Percentiles rank a stretch among this genome's conserved stretches.
phyloP scores from a whole-genome alignment of 257 asterid genomes.

The Anisodus acutangulus region DNA sequence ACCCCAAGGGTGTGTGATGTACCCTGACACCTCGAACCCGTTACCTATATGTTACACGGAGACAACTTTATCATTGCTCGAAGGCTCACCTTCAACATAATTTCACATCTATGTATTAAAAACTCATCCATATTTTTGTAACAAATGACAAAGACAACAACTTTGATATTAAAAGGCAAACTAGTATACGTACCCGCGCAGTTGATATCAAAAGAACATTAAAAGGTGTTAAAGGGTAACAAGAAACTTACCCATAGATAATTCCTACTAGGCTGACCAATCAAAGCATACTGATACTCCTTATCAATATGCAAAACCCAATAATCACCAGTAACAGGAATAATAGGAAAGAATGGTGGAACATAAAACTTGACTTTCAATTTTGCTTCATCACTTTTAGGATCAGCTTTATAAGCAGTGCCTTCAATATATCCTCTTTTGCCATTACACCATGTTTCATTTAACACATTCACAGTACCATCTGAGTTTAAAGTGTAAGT shows the following conservation, averaged over 20 bases:
- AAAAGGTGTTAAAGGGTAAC: background rate
- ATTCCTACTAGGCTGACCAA: conserved; percentile 72
- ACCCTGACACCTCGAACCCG: too few species aligned
- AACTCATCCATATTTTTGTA: background rate
- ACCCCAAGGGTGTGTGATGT: too few species aligned
- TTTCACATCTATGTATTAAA: too few species aligned
- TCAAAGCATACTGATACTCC: conserved; percentile 45
- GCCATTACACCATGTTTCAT: conserved; percentile 80
- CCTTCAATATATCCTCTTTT: conserved; percentile 78
- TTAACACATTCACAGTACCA: conserved; percentile 71
- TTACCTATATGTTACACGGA: too few species aligned
- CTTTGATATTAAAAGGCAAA: background rate
- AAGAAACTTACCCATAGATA: conserved; percentile 77
- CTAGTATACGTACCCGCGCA: too few species aligned
- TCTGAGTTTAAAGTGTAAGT: conserved; percentile 71
- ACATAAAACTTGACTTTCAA: conserved; percentile 47
- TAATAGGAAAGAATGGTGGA: conserved; percentile 49
- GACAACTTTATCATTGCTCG: too few species aligned
- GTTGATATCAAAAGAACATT: too few species aligned
- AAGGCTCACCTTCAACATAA: too few species aligned
- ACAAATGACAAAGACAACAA: background rate
- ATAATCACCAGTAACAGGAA: conserved; percentile 46
- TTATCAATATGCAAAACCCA: conserved; percentile 46
- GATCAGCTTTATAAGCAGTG: conserved; percentile 63
- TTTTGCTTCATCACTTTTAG: conserved; percentile 56